phyloP scores from a whole-genome alignment of 2,329 filamentous ascomycete species.

The Aschersonia sp. region DNA sequence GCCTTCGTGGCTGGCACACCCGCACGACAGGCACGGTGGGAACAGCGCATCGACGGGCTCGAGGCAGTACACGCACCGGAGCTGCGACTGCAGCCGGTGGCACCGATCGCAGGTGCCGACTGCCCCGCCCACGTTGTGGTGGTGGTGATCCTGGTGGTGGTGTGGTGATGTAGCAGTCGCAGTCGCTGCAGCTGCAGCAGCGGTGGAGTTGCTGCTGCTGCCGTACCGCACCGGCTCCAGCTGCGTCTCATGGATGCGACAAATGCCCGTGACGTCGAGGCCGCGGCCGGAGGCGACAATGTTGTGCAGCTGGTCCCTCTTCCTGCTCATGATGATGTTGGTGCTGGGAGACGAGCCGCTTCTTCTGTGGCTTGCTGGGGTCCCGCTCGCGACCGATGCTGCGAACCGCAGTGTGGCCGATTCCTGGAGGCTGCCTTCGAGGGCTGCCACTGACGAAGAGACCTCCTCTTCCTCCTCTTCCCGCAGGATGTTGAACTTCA shows the following conservation, averaged over 20 bases:
- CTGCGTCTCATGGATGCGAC: constrained; percentile 46
- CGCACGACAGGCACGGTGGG: constrained; percentile 45
- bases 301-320: constrained; percentile 35
- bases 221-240: constrained; percentile 40
- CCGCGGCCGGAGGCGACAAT: constrained; percentile 38
- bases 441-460: not conserved
- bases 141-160: not conserved
- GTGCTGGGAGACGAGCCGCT: constrained; percentile 33
- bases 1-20: constrained; percentile 43
- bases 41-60: constrained; percentile 47
- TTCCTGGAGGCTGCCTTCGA: constrained; percentile 19
- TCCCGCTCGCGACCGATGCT: constrained; percentile 12
- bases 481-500: constrained; percentile 53
- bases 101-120: constrained; percentile 37
- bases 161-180: constrained; percentile 16
- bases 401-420: constrained; percentile 23
- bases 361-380: constrained; percentile 17
- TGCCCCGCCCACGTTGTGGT: constrained; percentile 26
- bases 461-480: constrained; percentile 21
- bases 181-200: no score
- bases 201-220: no score
- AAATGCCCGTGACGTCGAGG: constrained; percentile 48
- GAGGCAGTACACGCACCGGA: constrained; percentile 47
- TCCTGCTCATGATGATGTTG: constrained; percentile 42
- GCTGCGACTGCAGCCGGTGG: constrained; percentile 37